Conservation (phyloP, 106 monocot genomes). For the Acanthochlamys bracteata region DNA sequence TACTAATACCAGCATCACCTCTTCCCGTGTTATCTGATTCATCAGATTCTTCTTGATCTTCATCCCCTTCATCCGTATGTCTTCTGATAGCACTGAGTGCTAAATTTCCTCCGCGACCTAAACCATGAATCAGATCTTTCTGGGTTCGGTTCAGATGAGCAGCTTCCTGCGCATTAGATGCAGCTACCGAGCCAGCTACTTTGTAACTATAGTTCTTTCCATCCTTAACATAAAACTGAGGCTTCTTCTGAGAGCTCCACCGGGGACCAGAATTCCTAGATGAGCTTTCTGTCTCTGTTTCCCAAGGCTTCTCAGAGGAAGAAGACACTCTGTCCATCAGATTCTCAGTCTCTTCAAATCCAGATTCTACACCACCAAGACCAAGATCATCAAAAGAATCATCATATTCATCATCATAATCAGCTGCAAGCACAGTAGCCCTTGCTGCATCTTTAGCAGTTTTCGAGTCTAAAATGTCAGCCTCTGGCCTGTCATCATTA, state of each 20-base stretch:
- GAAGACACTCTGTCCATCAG: conserved; percentile 15
- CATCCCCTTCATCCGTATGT: conserved; percentile 17
- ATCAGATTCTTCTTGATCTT: conserved; percentile 11
- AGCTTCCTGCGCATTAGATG: conserved; percentile 60
- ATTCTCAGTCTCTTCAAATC: conserved; percentile 55
- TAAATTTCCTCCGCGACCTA: conserved; percentile 84
- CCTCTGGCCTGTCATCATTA: conserved; percentile 13
- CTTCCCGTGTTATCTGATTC: conserved; percentile 22
- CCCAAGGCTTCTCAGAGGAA: conserved; percentile 10
- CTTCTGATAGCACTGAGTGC: conserved; percentile 42
- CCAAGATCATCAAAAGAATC: conserved; percentile 97
- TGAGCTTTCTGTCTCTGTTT: conserved; percentile 9
- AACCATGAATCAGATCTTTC: conserved; percentile 75
- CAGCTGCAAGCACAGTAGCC: conserved; percentile 46
- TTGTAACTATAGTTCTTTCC: conserved; percentile 99
- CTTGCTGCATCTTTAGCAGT: conserved; percentile 45
- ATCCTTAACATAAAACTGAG: conserved; percentile 93
- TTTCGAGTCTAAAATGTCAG: conserved; percentile 46
- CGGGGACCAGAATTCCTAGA: conserved; percentile 22
- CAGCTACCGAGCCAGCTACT: conserved; percentile 70
- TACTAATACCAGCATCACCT: conserved; percentile 25
- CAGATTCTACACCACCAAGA: conserved; percentile 59
- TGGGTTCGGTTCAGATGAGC: conserved; percentile 49
- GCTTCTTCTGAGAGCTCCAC: conserved; percentile 66
- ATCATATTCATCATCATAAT: conserved; percentile 96